Evolutionary conservation across 2,329 filamentous ascomycete species (phyloP).

Genomic region (Epichloe uncinata): DNA sequence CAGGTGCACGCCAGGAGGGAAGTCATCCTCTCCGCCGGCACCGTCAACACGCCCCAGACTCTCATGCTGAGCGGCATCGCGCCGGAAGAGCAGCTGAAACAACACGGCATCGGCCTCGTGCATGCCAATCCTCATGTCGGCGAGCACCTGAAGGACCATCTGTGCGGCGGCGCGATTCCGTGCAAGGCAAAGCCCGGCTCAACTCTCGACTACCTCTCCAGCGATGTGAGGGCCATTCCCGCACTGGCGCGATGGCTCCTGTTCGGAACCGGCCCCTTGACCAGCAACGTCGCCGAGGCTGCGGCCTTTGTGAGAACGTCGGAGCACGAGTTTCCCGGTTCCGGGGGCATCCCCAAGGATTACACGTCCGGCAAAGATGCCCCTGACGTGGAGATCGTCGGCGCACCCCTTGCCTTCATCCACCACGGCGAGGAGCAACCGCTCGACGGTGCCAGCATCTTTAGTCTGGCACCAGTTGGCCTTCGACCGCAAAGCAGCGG

Average conservation of each 20-base stretch:
- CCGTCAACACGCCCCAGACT: slow-evolving; percentile 4
- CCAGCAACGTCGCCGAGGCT: slow-evolving; percentile 9
- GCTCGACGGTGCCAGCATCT: slow-evolving; percentile 2
- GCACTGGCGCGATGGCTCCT: slow-evolving; percentile 8
- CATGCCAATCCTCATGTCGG: slow-evolving; percentile 49
- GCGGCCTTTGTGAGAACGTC: slow-evolving; percentile 9
- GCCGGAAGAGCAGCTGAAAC: slow-evolving; percentile 1
- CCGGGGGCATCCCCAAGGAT: slow-evolving; percentile 6
- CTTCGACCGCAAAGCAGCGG: slow-evolving; percentile 9
- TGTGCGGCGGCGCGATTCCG: slow-evolving; percentile 6
- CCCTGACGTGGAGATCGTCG: slow-evolving; percentile 9
- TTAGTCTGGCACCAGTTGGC: slow-evolving; percentile 6
- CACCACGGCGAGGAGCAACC: slow-evolving; percentile 10
- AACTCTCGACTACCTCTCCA: slow-evolving; percentile 8
- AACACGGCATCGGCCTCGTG: slow-evolving; percentile 21
- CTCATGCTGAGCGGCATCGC: slow-evolving; percentile 5
- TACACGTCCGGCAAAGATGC: slow-evolving; percentile 8
- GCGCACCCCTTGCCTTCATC: slow-evolving; percentile 8
- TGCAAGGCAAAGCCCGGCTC: slow-evolving; percentile 7
- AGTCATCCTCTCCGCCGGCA: slow-evolving; percentile 4
- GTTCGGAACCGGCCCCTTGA: slow-evolving; percentile 8
- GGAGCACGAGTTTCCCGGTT: slow-evolving; percentile 5
- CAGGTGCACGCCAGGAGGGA: slow-evolving; percentile 17
- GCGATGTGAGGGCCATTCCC: slow-evolving; percentile 7
- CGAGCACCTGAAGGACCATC: slow-evolving; percentile 29